Conservation (phyloP, 495 filamentous ascomycete genomes). For the Cudoniella acicularis region DNA sequence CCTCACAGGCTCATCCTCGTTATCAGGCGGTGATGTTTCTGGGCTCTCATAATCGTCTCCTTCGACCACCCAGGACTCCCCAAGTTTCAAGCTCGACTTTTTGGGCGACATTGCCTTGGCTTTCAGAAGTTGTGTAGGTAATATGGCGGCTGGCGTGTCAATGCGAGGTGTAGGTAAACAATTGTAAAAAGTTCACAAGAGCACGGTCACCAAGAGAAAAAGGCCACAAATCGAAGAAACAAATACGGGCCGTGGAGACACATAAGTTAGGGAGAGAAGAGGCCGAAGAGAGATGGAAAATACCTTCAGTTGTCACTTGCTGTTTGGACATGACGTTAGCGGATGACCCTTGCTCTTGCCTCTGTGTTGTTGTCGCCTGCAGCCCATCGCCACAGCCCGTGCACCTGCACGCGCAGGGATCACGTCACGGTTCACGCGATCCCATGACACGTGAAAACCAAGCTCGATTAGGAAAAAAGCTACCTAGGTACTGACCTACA, state of each 20-base stretch:
- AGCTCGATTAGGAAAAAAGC: too few relatives aligned
- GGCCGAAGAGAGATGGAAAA: neutral
- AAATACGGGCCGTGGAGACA: neutral
- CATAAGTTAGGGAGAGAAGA: neutral
- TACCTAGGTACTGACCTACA: too few relatives aligned
- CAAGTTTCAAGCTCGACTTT: conserved; percentile 24
- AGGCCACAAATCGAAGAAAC: too few relatives aligned
- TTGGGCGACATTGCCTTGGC: conserved; percentile 12
- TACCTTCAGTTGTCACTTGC: neutral
- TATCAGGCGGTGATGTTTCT: conserved; percentile 13
- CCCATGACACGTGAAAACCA: neutral
- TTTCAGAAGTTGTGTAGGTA: neutral
- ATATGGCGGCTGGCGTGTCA: neutral
- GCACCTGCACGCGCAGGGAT: conserved; percentile 1
- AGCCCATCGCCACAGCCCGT: too few relatives aligned
- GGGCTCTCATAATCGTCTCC: conserved; percentile 27
- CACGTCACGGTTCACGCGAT: neutral
- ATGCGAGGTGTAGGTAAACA: neutral
- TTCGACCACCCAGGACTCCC: conserved; percentile 38
- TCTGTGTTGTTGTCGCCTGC: too few relatives aligned
- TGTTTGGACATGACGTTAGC: neutral
- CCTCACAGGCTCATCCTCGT: conserved; percentile 3
- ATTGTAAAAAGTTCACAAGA: too few relatives aligned
- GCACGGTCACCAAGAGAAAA: too few relatives aligned
- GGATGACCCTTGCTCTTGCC: conserved; percentile 3